Conservation (phyloP, 768 basidiomycete genomes). For the Rhodotorula kratochvilovae region DNA sequence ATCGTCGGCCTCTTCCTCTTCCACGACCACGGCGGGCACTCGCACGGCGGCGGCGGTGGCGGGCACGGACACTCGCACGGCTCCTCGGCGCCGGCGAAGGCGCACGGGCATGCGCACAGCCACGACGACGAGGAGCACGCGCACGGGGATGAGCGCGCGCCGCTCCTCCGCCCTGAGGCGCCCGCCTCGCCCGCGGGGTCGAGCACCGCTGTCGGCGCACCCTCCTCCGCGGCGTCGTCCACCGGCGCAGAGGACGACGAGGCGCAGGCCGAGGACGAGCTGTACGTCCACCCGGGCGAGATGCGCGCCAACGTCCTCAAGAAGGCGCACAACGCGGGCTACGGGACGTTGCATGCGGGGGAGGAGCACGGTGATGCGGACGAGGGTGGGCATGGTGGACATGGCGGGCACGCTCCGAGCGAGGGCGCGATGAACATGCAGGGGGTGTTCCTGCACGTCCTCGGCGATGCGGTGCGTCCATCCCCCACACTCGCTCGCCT, state of each 20-base stretch:
- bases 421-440: slow-evolving; percentile 93
- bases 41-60: slow-evolving; percentile 38
- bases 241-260: slow-evolving; percentile 2
- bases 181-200: not conserved
- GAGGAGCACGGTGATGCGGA: not conserved
- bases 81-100: not conserved
- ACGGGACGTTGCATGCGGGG: not conserved
- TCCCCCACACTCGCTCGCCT: not conserved
- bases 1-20: slow-evolving; percentile 89
- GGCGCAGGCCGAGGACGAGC: slow-evolving; percentile 48
- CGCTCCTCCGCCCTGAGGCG: slow-evolving; percentile 8
- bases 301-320: slow-evolving; percentile 56
- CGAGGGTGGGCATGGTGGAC: slow-evolving; percentile 2
- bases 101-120: slow-evolving; percentile 4
- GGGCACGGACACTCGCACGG: slow-evolving; percentile 45
- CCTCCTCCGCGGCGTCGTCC: slow-evolving; percentile 2
- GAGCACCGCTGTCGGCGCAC: not conserved
- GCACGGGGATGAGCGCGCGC: slow-evolving; percentile 26
- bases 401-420: slow-evolving; percentile 40
- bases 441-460: slow-evolving; percentile 86
- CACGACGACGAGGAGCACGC: slow-evolving; percentile 1
- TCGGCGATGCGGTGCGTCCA: slow-evolving; percentile 77
- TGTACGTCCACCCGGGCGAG: slow-evolving; percentile 61
- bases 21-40: slow-evolving; percentile 59
- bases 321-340: slow-evolving; percentile 71